These are phyloP conservation scores for Cladophialophora yegresii DNA, from an alignment of 2,329 filamentous ascomycete species.

Conservation along the genomic window DNA sequence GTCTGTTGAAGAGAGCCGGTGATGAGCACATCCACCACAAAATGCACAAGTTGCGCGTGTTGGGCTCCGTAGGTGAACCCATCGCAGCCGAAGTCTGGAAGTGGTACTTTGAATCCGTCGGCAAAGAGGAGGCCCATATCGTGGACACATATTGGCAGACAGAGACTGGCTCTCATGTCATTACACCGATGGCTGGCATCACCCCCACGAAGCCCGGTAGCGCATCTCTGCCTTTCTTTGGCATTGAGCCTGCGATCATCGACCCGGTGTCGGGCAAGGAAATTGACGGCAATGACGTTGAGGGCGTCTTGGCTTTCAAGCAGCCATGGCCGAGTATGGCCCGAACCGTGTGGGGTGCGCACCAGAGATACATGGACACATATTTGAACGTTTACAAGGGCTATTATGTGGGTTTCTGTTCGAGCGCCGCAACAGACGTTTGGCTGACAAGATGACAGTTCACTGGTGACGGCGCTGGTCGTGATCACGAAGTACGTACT, in stretches of 20 bases:
- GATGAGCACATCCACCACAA: conserved; percentile 86
- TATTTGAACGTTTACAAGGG: conserved; percentile 98
- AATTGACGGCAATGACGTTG: conserved; percentile 91
- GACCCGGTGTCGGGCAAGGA: conserved; percentile 94
- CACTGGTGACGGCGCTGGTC: conserved; percentile 78
- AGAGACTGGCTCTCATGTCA: conserved; percentile 95
- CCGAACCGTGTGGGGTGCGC: conserved; percentile 93
- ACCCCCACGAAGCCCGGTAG: conserved; percentile 96
- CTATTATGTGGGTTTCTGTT: conserved; percentile 77
- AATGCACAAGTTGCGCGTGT: conserved; percentile 84
- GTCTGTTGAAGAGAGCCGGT: conserved; percentile 91
- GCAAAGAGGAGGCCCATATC: conserved; percentile 88
- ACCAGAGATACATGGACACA: conserved; percentile 98
- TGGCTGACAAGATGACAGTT: conserved; percentile 44
- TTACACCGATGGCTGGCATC: conserved; percentile 86
- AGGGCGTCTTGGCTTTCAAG: conserved; percentile 96
- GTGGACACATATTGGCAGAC: conserved; percentile 99
- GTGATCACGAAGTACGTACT: conserved; percentile 74
- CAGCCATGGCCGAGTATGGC: conserved; percentile 99
- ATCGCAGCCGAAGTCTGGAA: conserved; percentile 99
- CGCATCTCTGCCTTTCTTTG: conserved; percentile 95
- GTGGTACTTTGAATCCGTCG: conserved; percentile 96
- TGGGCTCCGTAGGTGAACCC: conserved; percentile 94
- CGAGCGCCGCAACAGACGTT: not conserved
- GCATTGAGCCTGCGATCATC: conserved; percentile 95